Conservation (phyloP, 2,329 filamentous ascomycete species). For the Fusarium azukiicola region DNA sequence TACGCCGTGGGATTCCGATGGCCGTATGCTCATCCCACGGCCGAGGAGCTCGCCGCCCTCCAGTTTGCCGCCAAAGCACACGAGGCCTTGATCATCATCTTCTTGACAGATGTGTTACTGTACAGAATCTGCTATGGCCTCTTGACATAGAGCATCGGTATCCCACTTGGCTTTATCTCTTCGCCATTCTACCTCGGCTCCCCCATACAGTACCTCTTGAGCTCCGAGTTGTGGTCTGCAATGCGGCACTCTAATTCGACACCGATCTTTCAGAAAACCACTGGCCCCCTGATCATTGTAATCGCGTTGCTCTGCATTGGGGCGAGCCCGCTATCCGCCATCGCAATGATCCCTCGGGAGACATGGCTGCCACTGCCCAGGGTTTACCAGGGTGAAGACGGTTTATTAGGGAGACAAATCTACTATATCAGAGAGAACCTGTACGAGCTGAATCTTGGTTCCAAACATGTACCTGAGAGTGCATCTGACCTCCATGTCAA, state of each 20-base stretch:
- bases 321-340: slow-evolving; percentile 28
- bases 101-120: slow-evolving; percentile 14
- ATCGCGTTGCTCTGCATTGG: slow-evolving; percentile 5
- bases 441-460: not conserved
- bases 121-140: slow-evolving; percentile 17
- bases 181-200: slow-evolving; percentile 23
- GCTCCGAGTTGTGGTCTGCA: slow-evolving; percentile 20
- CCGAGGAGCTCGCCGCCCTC: not conserved
- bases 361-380: slow-evolving; percentile 7
- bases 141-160: not conserved
- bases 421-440: not conserved
- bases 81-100: slow-evolving; percentile 21
- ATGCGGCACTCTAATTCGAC: not conserved
- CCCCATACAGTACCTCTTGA: slow-evolving; percentile 21
- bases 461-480: not conserved
- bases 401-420: not conserved
- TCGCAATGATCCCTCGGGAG: slow-evolving; percentile 32
- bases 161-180: slow-evolving; percentile 25
- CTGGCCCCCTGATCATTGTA: slow-evolving; percentile 2
- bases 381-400: not conserved
- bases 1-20: slow-evolving; percentile 6
- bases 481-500: not conserved
- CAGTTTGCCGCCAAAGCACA: slow-evolving; percentile 35
- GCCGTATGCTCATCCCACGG: not conserved
- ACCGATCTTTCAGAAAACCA: not conserved